phyloP scores from a whole-genome alignment of 2,329 filamentous ascomycete species.

The Exophiala xenobiotica region DNA sequence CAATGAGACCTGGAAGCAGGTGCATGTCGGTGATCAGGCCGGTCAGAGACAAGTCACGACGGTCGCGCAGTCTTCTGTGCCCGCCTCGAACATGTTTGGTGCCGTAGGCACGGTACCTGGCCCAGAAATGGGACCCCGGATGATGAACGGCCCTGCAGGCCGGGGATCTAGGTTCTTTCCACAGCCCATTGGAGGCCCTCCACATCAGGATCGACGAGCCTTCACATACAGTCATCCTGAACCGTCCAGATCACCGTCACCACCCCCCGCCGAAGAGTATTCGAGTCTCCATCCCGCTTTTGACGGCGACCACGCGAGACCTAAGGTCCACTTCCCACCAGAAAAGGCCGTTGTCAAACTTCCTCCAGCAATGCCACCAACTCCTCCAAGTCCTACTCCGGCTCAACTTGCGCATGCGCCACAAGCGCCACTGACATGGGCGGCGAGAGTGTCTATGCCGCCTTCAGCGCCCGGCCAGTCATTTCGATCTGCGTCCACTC shows the following conservation, averaged over 20 bases:
- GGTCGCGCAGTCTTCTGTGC: constrained; percentile 38
- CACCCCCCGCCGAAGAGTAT: constrained; percentile 58
- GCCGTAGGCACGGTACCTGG: constrained; percentile 38
- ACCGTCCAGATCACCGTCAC: constrained; percentile 44
- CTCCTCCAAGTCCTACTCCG: constrained; percentile 27
- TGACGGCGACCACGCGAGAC: constrained; percentile 49
- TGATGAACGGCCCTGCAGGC: constrained; percentile 36
- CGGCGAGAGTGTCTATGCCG: constrained; percentile 39
- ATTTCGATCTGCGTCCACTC: constrained; percentile 40
- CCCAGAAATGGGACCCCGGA: constrained; percentile 38
- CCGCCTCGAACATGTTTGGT: constrained; percentile 40
- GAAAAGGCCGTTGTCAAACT: constrained; percentile 76
- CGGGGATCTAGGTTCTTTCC: constrained; percentile 53
- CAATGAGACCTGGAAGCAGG: constrained; percentile 49
- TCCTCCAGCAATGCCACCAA: constrained; percentile 45
- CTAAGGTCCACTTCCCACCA: constrained; percentile 58
- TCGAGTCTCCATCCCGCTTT: constrained; percentile 58
- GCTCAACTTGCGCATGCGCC: constrained; percentile 28
- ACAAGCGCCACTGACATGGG: constrained; percentile 37
- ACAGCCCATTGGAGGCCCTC: constrained; percentile 17
- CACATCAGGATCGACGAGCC: constrained; percentile 36
- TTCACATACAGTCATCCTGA: constrained; percentile 36
- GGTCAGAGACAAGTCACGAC: constrained; percentile 41
- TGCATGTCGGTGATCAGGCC: constrained; percentile 42
- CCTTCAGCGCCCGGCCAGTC: constrained; percentile 38